A percentile compares a stretch with the other conserved stretches of the same genome.
phyloP scores from a whole-genome alignment of 345 rosid genomes.

The Euphorbia pulcherrima region DNA sequence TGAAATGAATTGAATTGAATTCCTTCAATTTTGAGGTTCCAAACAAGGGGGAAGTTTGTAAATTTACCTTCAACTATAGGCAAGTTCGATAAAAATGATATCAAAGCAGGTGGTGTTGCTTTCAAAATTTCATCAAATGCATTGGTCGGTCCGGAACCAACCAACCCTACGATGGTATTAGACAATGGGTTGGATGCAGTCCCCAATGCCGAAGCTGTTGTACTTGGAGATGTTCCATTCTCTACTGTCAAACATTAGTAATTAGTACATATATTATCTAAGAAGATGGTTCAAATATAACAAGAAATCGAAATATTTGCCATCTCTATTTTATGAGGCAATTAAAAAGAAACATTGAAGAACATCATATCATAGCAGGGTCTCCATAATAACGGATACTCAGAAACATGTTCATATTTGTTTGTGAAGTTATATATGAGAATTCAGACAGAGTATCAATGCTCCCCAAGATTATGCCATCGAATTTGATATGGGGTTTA shows the following conservation, averaged over 20 bases:
- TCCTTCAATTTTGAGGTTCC: too few species aligned
- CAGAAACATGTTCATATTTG: neutral
- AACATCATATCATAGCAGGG: neutral
- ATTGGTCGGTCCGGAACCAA: constrained; percentile 39
- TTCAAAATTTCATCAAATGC: constrained; percentile 60
- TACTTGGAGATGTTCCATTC: constrained; percentile 28
- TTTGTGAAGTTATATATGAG: neutral
- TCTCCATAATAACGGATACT: neutral
- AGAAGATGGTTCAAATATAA: neutral
- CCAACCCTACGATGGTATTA: constrained; percentile 34
- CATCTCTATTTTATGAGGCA: neutral
- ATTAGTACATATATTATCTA: constrained; percentile 5
- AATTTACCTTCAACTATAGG: constrained; percentile 66
- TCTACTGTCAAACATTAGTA: constrained; percentile 30
- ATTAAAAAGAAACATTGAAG: neutral
- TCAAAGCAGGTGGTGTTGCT: constrained; percentile 74
- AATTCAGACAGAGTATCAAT: neutral
- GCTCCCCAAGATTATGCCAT: neutral
- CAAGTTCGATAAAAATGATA: constrained; percentile 67
- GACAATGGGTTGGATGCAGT: constrained; percentile 38
- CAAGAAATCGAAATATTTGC: neutral
- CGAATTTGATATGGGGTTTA: neutral
- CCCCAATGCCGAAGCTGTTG: constrained; percentile 6
- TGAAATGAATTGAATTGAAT: too few species aligned
- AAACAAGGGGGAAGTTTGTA: too few species aligned